Conservation (phyloP, 140 eudicot genomes). For the Ambrosia hybrid region DNA sequence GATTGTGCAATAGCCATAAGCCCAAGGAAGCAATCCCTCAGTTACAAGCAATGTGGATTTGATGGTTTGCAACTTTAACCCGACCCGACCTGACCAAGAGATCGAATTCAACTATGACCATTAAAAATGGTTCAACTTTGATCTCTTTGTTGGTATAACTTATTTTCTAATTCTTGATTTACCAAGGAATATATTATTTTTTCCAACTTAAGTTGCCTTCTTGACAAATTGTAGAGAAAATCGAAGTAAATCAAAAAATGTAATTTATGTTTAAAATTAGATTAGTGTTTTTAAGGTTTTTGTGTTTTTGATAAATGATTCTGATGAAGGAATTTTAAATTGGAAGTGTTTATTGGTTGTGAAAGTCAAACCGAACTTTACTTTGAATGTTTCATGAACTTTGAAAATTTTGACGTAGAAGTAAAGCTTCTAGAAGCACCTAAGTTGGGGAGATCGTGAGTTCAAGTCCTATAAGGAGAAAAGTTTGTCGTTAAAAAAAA, state of each 20-base stretch:
- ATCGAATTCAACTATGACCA: constrained; percentile 54
- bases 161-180: background rate
- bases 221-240: background rate
- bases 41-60: constrained; percentile 85
- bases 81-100: constrained; percentile 20
- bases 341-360: no score
- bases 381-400: no score
- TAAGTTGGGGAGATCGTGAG: no score
- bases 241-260: background rate
- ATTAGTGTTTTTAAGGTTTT: background rate
- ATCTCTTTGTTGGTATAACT: no score
- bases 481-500: no score
- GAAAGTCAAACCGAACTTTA: no score
- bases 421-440: no score
- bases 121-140: background rate
- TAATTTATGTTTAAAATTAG: no score
- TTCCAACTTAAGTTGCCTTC: background rate
- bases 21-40: constrained; percentile 81
- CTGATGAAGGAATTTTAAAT: no score
- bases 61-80: constrained; percentile 70
- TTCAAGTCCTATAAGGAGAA: no score
- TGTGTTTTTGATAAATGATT: no score
- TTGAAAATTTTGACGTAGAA: no score
- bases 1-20: constrained; percentile 85
- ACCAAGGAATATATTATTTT: background rate